These are phyloP conservation scores for Diatrype stigma DNA, from an alignment of 2,329 filamentous ascomycete genomes.

Conservation along the genomic window DNA sequence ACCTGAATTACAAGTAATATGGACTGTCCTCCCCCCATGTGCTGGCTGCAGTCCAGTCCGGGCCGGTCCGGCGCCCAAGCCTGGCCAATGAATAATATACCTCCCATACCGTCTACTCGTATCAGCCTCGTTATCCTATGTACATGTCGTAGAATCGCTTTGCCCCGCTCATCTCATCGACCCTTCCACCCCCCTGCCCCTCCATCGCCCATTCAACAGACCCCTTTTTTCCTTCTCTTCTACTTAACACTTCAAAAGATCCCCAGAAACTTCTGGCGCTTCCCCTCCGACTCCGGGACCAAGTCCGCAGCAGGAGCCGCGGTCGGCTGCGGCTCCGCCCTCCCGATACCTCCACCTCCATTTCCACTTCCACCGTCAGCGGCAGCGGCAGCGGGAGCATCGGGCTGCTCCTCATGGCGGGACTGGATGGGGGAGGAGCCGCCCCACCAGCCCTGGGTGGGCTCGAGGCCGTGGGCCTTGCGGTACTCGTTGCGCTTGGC, in stretches of 20 bases:
- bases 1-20: too few species aligned
- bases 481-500: conserved; percentile 82
- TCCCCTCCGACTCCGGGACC: conserved; percentile 27
- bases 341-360: conserved; percentile 8
- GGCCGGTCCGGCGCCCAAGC: too few species aligned
- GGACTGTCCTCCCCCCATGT: not conserved
- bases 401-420: conserved; percentile 15
- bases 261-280: conserved; percentile 77
- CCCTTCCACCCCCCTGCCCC: not conserved
- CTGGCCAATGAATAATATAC: too few species aligned
- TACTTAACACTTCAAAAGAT: conserved; percentile 57
- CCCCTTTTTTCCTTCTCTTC: conserved; percentile 1
- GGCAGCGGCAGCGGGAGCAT: conserved; percentile 1
- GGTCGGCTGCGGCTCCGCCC: conserved; percentile 14
- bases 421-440: too few species aligned
- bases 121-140: too few species aligned
- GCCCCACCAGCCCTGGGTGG: conserved; percentile 20
- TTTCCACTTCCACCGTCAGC: conserved; percentile 7
- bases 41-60: not conserved
- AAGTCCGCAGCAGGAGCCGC: conserved; percentile 9
- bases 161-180: too few species aligned
- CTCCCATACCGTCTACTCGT: too few species aligned
- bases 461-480: conserved; percentile 76
- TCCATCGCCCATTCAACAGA: not conserved
- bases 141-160: too few species aligned